A percentile compares a stretch with the other conserved stretches of the same genome.
Evolutionary conservation across 2,329 filamentous ascomycete genomes (phyloP).

Genomic region (Didymellaceae sp.): DNA sequence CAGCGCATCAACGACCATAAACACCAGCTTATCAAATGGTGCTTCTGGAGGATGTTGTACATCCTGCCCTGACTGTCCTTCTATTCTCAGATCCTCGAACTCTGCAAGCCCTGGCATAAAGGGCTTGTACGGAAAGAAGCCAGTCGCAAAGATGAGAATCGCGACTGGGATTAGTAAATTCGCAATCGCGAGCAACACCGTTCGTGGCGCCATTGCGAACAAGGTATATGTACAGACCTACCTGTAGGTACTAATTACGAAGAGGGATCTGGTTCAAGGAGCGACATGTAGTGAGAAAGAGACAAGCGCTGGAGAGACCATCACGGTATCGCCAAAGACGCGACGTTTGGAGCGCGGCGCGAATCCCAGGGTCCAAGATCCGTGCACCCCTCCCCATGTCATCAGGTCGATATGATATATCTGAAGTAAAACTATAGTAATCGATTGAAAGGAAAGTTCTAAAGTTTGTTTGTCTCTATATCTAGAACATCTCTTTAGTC

Average conservation of each 20-base stretch:
- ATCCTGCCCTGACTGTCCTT: constrained; percentile 42
- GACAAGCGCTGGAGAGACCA: constrained; percentile 16
- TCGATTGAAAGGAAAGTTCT: too few relatives aligned
- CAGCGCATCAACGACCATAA: constrained; percentile 97
- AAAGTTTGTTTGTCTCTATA: too few relatives aligned
- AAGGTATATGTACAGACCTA: not conserved
- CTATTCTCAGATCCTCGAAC: constrained; percentile 63
- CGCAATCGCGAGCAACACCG: constrained; percentile 64
- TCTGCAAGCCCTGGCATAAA: constrained; percentile 83
- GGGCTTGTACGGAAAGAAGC: constrained; percentile 98
- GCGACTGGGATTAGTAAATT: constrained; percentile 81
- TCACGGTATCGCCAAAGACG: constrained; percentile 29
- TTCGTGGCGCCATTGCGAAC: constrained; percentile 33
- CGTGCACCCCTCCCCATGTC: too few relatives aligned
- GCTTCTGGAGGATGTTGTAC: constrained; percentile 60
- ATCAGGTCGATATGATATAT: too few relatives aligned
- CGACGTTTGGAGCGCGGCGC: too few relatives aligned
- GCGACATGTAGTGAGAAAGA: constrained; percentile 15
- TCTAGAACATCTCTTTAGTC: too few relatives aligned
- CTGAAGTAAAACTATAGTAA: too few relatives aligned
- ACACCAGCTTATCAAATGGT: constrained; percentile 87
- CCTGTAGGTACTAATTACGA: not conserved
- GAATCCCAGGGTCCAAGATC: too few relatives aligned
- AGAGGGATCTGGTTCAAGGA: constrained; percentile 12
- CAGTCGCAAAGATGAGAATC: constrained; percentile 74